Base-by-base conservation (phyloP, 73 alveolate species). In the Paramecium sonneborni region DNA sequence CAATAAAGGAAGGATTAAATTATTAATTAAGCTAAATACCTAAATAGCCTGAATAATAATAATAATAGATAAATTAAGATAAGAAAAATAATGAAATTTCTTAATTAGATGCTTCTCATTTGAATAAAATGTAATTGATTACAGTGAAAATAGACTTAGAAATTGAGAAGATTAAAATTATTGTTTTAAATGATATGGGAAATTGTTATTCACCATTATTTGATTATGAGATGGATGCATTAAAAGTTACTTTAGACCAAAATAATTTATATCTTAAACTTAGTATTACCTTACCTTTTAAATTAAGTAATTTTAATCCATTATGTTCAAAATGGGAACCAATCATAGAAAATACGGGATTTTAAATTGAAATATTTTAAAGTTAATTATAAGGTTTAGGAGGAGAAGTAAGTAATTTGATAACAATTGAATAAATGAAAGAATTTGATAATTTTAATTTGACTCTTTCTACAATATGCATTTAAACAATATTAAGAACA, bases 241-340 rank as follows among this genome's bases (percentile, higher is more conserved):
- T 28, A 21, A 88, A 88, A 44, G 38, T 44, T 6, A 24, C 30
- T 21, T 38, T 88, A 6, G 46, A 69, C 0, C 20, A 88, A 34
- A 88, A 88, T 24, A 74, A 74, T 68, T 15, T 87, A 10, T 67
- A 21, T 35, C 3, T 34, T 14, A 67, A 26, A 18, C 57, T 72
- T 69, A 46, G n/a, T 5, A 20, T 56, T 23, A 28, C 2, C 37
- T 24, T 67, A 2, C 88, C 82, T 30, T 62, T 86, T 41, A 15
- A 76, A 7, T 72, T 76, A 5, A 38, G 32, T 1, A 46, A 86
- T 20, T 86, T 39, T 52, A 86, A 86, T 86, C 76, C 88, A 12
- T 34, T 30, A n/a, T 35, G 28, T 30, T 32, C 88, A 7, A 46
- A 41, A 18, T 86, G 93, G 93, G 93, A 86, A 62, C 93, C 93